phyloP scores from a whole-genome alignment of 176 grass and related monocot species.

The Cocos nucifera region DNA sequence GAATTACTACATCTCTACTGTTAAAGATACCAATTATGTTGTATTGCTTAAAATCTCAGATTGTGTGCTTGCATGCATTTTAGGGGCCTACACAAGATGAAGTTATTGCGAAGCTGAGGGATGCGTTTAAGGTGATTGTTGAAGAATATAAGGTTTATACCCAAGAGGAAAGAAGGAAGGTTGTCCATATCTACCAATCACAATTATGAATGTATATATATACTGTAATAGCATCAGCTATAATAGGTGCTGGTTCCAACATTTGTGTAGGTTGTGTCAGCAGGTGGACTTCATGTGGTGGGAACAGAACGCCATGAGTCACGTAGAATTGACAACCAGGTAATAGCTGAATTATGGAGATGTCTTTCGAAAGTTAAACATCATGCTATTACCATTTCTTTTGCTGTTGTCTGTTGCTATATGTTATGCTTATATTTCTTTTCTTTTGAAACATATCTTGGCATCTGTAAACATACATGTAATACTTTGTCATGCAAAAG shows the following conservation, averaged over 20 bases:
- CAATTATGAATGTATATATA: no score
- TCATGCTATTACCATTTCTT: no score
- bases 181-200: conserved; percentile 1
- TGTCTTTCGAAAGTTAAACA: no score
- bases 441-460: no score
- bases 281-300: conserved; percentile 91
- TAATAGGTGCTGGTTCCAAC: neutral
- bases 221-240: no score
- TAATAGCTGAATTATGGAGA: conserved; percentile 19
- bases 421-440: no score
- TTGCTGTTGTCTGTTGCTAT: no score
- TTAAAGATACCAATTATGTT: no score
- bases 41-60: no score
- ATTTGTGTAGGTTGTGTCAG: conserved; percentile 61
- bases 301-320: conserved; percentile 97
- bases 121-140: conserved; percentile 71
- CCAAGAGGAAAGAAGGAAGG: conserved; percentile 92
- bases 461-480: no score
- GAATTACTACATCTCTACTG: no score
- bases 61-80: conserved; percentile 5
- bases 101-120: conserved; percentile 81
- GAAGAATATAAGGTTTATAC: conserved; percentile 88
- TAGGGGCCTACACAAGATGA: conserved; percentile 90
- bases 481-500: no score
- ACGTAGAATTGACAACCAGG: conserved; percentile 97